These are phyloP conservation scores for Dryas octopetala DNA, from an alignment of 306 rosid species.

Conservation along the genomic window DNA sequence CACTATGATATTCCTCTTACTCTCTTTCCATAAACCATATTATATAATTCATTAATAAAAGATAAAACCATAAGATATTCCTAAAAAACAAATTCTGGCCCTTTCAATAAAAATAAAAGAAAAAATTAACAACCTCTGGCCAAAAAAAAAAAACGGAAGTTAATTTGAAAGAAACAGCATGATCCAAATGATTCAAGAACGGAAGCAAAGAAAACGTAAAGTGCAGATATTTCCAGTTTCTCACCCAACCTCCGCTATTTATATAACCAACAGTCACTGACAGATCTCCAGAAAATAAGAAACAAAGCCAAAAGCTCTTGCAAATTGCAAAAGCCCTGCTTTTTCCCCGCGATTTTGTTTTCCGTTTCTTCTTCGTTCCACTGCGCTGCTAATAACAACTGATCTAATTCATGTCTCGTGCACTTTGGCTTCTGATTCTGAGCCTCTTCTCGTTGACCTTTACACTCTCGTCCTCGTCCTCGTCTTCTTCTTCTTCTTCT, in stretches of 20 bases:
- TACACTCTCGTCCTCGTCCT: slow-evolving; percentile 27
- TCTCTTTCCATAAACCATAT: too few relatives aligned
- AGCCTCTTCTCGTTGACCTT: slow-evolving; percentile 36
- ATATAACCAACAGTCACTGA: too few relatives aligned
- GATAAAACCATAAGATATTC: too few relatives aligned
- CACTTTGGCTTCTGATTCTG: slow-evolving; percentile 7
- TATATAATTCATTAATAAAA: too few relatives aligned
- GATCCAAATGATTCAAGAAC: neutral
- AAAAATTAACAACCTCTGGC: too few relatives aligned
- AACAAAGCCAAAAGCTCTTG: neutral
- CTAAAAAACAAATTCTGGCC: too few relatives aligned
- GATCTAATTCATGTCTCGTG: slow-evolving; percentile 23
- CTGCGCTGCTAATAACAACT: neutral
- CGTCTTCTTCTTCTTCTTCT: slow-evolving; percentile 18
- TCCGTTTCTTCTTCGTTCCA: neutral
- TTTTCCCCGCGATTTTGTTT: neutral
- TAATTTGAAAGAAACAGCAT: neutral
- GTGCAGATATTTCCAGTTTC: neutral
- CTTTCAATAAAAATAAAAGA: too few relatives aligned
- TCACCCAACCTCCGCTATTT: neutral
- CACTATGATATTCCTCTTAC: too few relatives aligned
- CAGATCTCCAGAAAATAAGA: neutral
- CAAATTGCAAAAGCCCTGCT: neutral
- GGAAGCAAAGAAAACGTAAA: neutral
- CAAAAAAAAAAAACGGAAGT: too few relatives aligned